Evolutionary conservation across 140 eudicot species (phyloP).

Genomic region (Bidens hawaiensis): DNA sequence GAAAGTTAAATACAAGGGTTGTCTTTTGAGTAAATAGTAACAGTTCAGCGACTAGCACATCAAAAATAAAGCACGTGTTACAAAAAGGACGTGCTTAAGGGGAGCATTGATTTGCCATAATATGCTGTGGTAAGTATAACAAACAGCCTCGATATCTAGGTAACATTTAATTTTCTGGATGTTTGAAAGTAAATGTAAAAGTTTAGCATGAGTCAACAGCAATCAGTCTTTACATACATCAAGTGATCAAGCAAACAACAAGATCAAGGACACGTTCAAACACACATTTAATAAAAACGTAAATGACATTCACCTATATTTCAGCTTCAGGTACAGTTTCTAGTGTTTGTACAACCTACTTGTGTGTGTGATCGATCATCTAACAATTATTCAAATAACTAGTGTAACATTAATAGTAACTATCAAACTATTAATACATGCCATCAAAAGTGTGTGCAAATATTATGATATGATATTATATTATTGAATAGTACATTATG

Average conservation of each 20-base stretch:
- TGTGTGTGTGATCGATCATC: background rate
- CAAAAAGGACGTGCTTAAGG: background rate
- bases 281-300: background rate
- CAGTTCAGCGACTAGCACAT: too few relatives aligned
- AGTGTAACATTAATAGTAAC: background rate
- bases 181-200: background rate
- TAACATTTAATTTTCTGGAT: background rate
- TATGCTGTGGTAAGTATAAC: background rate
- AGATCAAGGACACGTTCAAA: background rate
- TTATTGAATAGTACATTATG: background rate
- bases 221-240: background rate
- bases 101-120: background rate
- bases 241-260: constrained; percentile 1
- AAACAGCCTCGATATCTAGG: background rate
- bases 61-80: background rate
- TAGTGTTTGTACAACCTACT: background rate
- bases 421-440: background rate
- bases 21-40: background rate
- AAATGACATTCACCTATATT: background rate
- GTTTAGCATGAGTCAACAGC: background rate
- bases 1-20: background rate
- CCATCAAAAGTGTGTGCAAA: background rate
- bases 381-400: background rate
- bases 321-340: background rate
- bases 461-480: background rate